Evolutionary conservation across 495 filamentous ascomycete genomes (phyloP).

Genomic region (Podospora didyma): DNA sequence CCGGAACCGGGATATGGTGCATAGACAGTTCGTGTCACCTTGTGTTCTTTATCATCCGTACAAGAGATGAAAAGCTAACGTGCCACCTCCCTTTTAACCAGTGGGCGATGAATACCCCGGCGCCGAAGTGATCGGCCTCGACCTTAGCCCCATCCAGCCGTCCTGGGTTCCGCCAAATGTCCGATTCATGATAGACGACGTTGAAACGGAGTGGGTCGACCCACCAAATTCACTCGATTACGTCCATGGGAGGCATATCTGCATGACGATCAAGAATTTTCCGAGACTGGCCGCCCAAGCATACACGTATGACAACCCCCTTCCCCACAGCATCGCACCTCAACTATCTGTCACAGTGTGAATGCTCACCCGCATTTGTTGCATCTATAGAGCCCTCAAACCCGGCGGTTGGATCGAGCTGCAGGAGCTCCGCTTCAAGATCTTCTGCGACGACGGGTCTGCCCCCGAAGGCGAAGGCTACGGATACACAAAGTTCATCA

Average conservation of each 20-base stretch:
- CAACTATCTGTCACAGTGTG: no score
- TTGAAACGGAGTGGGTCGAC: slow-evolving; percentile 49
- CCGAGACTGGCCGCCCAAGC: slow-evolving; percentile 29
- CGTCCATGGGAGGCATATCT: slow-evolving; percentile 56
- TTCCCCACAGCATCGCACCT: no score
- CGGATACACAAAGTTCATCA: slow-evolving; percentile 14
- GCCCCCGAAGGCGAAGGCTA: slow-evolving; percentile 28
- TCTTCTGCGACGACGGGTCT: slow-evolving; percentile 41
- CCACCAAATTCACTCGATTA: slow-evolving; percentile 53
- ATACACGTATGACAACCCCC: slow-evolving; percentile 4
- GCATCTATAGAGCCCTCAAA: slow-evolving; percentile 17
- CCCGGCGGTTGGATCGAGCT: slow-evolving; percentile 54
- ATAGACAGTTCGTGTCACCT: slow-evolving; percentile 40
- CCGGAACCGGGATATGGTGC: slow-evolving; percentile 61
- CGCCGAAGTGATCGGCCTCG: slow-evolving; percentile 55
- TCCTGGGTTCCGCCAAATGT: slow-evolving; percentile 45
- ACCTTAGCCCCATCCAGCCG: slow-evolving; percentile 56
- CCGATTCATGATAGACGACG: slow-evolving; percentile 52
- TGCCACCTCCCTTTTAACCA: not conserved
- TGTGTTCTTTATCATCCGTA: not conserved
- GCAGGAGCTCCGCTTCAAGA: slow-evolving; percentile 40
- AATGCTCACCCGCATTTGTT: no score
- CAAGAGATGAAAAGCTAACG: not conserved
- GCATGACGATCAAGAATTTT: slow-evolving; percentile 56
- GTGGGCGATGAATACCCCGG: slow-evolving; percentile 43